phyloP scores from a whole-genome alignment of 2,329 filamentous ascomycete genomes.

The Coniochaeta sp. region DNA sequence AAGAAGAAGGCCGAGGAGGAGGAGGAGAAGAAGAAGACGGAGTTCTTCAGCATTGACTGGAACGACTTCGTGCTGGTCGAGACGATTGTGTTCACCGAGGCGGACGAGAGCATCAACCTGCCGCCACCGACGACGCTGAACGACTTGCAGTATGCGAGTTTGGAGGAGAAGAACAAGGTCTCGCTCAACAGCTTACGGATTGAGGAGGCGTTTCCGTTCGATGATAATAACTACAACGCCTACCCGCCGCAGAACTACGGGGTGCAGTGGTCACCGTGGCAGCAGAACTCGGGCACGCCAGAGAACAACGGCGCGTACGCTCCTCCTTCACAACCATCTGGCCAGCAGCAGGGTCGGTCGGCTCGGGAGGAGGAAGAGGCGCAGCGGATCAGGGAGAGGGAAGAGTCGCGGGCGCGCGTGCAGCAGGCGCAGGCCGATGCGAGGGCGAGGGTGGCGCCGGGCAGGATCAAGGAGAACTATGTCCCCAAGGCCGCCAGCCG shows the following conservation, averaged over 20 bases:
- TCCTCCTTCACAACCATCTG: slow-evolving; percentile 15
- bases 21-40: slow-evolving; percentile 68
- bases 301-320: slow-evolving; percentile 24
- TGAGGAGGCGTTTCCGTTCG: slow-evolving; percentile 89
- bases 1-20: slow-evolving; percentile 85
- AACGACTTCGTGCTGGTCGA: slow-evolving; percentile 95
- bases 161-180: slow-evolving; percentile 90
- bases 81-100: slow-evolving; percentile 85
- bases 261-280: slow-evolving; percentile 34
- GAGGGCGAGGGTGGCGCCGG: slow-evolving; percentile 58
- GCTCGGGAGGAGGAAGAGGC: slow-evolving; percentile 56
- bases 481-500: slow-evolving; percentile 75
- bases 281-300: slow-evolving; percentile 30
- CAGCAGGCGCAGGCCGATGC: slow-evolving; percentile 76
- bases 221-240: slow-evolving; percentile 53
- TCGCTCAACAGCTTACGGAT: slow-evolving; percentile 80
- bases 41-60: slow-evolving; percentile 90
- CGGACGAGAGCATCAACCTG: slow-evolving; percentile 78
- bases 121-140: slow-evolving; percentile 84
- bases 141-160: slow-evolving; percentile 86
- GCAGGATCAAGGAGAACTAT: slow-evolving; percentile 92
- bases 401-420: slow-evolving; percentile 54
- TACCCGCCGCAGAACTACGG: slow-evolving; percentile 37
- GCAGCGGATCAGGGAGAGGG: slow-evolving; percentile 55
- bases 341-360: slow-evolving; percentile 4